phyloP scores from a whole-genome alignment of 805 yeast genomes.

The Geotrichum ghanense region DNA sequence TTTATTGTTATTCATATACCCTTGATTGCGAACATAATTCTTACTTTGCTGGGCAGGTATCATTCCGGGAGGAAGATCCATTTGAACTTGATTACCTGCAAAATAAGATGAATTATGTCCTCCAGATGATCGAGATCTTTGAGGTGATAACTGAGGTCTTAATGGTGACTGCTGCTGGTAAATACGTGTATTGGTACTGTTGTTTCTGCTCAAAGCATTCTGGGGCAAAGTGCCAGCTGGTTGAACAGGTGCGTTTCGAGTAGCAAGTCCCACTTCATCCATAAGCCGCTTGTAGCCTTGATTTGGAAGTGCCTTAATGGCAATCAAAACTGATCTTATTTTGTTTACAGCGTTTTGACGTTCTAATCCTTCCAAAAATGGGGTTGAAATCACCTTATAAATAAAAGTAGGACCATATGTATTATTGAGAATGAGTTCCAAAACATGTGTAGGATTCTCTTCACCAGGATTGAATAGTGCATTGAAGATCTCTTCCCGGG shows the following conservation, averaged over 20 bases:
- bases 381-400: constrained; percentile 67
- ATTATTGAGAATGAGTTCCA: constrained; percentile 56
- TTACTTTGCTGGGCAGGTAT: neutral
- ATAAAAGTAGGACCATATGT: constrained; percentile 67
- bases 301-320: constrained; percentile 38
- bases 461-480: constrained; percentile 39
- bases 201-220: constrained; percentile 4
- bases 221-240: constrained; percentile 4
- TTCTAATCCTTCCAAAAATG: constrained; percentile 44
- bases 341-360: constrained; percentile 49
- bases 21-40: neutral
- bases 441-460: constrained; percentile 31
- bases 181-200: constrained; percentile 3
- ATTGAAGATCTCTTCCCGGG: constrained; percentile 50
- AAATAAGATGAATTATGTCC: constrained; percentile 1
- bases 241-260: constrained; percentile 5
- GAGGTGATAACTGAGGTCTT: constrained; percentile 1
- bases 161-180: constrained; percentile 3
- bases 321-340: constrained; percentile 51
- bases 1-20: neutral
- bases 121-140: constrained; percentile 3
- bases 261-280: constrained; percentile 76
- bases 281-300: constrained; percentile 77
- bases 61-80: neutral
- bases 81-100: neutral